Evolutionary conservation across 208 protist species (phyloP), one percentile per base, ranked within the genome.

Genomic region (Novymonas esmeraldas): DNA sequence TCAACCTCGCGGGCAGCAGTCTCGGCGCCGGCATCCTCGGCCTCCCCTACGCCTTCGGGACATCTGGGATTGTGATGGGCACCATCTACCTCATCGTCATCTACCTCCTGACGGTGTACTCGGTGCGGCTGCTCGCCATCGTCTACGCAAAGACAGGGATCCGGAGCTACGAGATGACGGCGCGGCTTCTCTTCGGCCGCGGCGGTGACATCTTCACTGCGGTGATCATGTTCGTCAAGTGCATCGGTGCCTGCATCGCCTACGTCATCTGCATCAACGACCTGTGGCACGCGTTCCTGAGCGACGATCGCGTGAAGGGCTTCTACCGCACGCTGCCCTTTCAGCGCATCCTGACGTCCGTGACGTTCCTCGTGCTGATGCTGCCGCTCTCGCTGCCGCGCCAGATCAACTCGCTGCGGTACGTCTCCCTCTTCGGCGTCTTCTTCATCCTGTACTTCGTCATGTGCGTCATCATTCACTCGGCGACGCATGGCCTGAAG

Each of bases 331-430:
- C 45, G 18, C 6, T 58, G 0, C 57, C 45, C 48, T 87, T 83
- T 33, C 65, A 66, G 42, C 76, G 71, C 18, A 28, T 87, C 3
- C 29, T 86, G 34, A 90, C 78, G 26, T 71, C 66, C 28, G 44
- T 90, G 20, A 78, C 76, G 3, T 92, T 84, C 46, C 18, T 90
- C 3, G 26, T 84, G 10, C 57, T 90, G 50, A 93, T 95, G 89
- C 66, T 92, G 24, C 89, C 86, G 5, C 70, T 93, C 31, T 88
- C 86, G 22, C 57, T 91, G 56, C 84, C 83, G 13, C 81, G 86
- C 36, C 61, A 71, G 29, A 89, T 95, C 55, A 93, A 95, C 65
- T 89, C 90, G 10, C 75, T 93, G 6, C 82, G 90, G 24, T 92
- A 88, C 72, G 68, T 89, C 42, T 93, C 85, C 2, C 61, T 90